Evolutionary conservation across 2,329 filamentous ascomycete genomes (phyloP).

Genomic region (Aspergillus clavatus): DNA sequence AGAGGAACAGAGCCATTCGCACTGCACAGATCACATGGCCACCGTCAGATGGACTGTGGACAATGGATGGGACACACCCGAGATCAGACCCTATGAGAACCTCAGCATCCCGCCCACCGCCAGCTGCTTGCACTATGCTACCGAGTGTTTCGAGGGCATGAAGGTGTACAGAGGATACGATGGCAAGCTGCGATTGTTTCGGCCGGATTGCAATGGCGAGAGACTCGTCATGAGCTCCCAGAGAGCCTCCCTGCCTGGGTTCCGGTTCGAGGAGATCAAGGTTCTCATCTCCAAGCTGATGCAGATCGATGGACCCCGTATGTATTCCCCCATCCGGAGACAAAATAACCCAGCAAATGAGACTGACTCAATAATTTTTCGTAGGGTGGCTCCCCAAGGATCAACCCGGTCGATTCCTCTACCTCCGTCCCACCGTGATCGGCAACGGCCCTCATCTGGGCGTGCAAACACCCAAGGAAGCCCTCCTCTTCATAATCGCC

Average conservation of each 20-base stretch:
- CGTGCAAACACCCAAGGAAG: slow-evolving; percentile 72
- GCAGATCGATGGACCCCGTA: slow-evolving; percentile 54
- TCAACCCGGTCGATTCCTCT: slow-evolving; percentile 64
- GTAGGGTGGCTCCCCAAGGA: slow-evolving; percentile 69
- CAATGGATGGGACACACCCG: slow-evolving; percentile 67
- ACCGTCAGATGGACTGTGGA: slow-evolving; percentile 62
- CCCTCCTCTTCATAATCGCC: slow-evolving; percentile 80
- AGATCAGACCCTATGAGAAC: slow-evolving; percentile 72
- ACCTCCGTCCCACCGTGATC: slow-evolving; percentile 83
- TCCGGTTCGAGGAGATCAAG: slow-evolving; percentile 66
- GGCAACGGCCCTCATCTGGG: slow-evolving; percentile 75
- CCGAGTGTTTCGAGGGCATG: slow-evolving; percentile 83
- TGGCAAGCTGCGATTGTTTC: slow-evolving; percentile 69
- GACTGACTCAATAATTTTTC: slow-evolving; percentile 1
- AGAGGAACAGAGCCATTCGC: slow-evolving; percentile 37
- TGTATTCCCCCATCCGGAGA: slow-evolving; percentile 38
- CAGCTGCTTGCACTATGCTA: slow-evolving; percentile 80
- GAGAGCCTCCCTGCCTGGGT: slow-evolving; percentile 70
- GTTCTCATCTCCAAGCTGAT: slow-evolving; percentile 69
- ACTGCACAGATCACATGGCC: slow-evolving; percentile 83
- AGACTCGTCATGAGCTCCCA: slow-evolving; percentile 54
- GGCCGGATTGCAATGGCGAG: slow-evolving; percentile 66
- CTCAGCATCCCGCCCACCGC: slow-evolving; percentile 75
- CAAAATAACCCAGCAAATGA: background rate
- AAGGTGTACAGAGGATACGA: slow-evolving; percentile 68